Evolutionary conservation across 495 filamentous ascomycete genomes (phyloP), one percentile per base, ranked within the genome.

Genomic region (Achaetomiella virescens): DNA sequence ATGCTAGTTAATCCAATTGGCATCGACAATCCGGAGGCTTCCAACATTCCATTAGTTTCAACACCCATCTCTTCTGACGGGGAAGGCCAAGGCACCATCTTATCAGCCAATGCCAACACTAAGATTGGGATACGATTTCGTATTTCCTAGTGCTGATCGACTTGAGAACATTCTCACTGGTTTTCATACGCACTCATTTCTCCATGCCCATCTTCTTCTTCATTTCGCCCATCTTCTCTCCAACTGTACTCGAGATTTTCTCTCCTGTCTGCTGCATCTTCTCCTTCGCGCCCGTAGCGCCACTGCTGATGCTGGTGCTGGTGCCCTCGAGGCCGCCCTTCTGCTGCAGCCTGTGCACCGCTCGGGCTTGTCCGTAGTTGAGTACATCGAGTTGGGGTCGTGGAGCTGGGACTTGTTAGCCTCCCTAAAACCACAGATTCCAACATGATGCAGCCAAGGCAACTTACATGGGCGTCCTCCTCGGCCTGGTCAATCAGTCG

Each of bases 401-500:
- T 63, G 63, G 38, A 66, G 57, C 61, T 62, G 21, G 1, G 9
- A 11, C 9, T 3, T 24, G 41, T 44, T 40, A 29, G 15, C 2
- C 12, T n/a, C n/a, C n/a, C n/a, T n/a, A n/a, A n/a, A n/a, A n/a
- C n/a, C n/a, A n/a, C n/a, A n/a, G n/a, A n/a, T n/a, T n/a, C n/a
- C n/a, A n/a, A n/a, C n/a, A n/a, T n/a, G n/a, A n/a, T n/a, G n/a
- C n/a, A n/a, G n/a, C n/a, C n/a, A 3, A 3, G 14, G 21, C 17
- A 29, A 48, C 57, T 21, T 37, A 67, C 65, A 40, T 67, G 65
- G 1, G 65, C 63, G 37, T 66, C 55, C 49, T 67, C 63, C 55
- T 67, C 65, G 47, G 65, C 65, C 17, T 48, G 49, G 45, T 67
- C 60, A 46, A 67, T 67, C 36, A 67, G 38, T 67, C 65, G 51